These are phyloP conservation scores for Catenaria anguillulae DNA, from an alignment of 371 early-diverging fungal genomes.

Conservation along the genomic window DNA sequence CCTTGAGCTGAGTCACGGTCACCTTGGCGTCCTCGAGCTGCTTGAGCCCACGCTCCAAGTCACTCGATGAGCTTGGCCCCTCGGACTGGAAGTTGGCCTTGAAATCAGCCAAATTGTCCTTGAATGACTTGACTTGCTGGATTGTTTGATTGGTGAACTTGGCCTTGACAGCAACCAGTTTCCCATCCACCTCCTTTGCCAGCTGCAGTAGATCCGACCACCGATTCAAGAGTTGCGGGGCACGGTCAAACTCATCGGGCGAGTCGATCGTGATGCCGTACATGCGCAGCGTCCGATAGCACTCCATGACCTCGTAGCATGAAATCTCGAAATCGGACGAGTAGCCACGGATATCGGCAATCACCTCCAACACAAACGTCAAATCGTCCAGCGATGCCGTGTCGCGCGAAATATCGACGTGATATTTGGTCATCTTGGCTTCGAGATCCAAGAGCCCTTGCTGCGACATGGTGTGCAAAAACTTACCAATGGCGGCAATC, in stretches of 20 bases:
- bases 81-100: constrained; percentile 29
- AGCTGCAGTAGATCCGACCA: constrained; percentile 27
- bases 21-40: constrained; percentile 29
- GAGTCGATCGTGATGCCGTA: constrained; percentile 25
- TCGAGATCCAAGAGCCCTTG: constrained; percentile 22
- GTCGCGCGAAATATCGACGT: constrained; percentile 23
- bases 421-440: constrained; percentile 20
- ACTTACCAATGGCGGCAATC: constrained; percentile 37
- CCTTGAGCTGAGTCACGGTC: constrained; percentile 17
- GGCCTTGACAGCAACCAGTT: constrained; percentile 32
- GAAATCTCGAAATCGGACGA: constrained; percentile 33
- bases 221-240: constrained; percentile 19
- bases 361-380: constrained; percentile 37
- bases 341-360: constrained; percentile 26
- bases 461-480: constrained; percentile 25
- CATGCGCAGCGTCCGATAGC: constrained; percentile 32
- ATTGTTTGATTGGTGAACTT: constrained; percentile 37
- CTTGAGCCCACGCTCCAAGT: constrained; percentile 31
- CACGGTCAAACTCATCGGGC: constrained; percentile 17
- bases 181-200: constrained; percentile 28
- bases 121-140: constrained; percentile 36
- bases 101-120: constrained; percentile 24
- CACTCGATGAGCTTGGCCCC: constrained; percentile 30
- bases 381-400: constrained; percentile 38
- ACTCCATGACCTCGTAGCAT: constrained; percentile 33